Evolutionary conservation across 2,329 filamentous ascomycete species (phyloP).

Genomic region (Ploettnerulaceae sp.): DNA sequence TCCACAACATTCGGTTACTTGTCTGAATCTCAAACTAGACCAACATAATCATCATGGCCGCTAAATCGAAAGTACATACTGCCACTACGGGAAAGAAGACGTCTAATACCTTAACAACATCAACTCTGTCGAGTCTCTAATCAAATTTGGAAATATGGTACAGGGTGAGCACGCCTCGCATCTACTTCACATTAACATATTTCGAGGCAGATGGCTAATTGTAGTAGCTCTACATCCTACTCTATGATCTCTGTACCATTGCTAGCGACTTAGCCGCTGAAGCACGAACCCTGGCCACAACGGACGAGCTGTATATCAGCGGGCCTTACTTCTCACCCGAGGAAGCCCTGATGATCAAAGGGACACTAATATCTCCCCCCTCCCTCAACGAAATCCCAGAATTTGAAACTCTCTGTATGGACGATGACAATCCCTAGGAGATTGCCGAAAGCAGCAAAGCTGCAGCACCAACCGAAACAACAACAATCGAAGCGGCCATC

Average conservation of each 20-base stretch:
- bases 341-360: slow-evolving; percentile 23
- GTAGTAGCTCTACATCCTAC: slow-evolving; percentile 21
- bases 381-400: slow-evolving; percentile 14
- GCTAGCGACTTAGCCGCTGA: slow-evolving; percentile 17
- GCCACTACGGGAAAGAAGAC: too few relatives aligned
- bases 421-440: slow-evolving; percentile 8
- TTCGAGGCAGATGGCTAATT: too few relatives aligned
- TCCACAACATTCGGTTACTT: too few relatives aligned
- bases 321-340: slow-evolving; percentile 27
- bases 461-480: slow-evolving; percentile 11
- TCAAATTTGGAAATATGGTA: too few relatives aligned
- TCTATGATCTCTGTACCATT: slow-evolving; percentile 27
- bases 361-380: slow-evolving; percentile 13
- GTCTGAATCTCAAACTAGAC: too few relatives aligned
- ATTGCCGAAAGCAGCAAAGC: not conserved
- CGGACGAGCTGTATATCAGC: slow-evolving; percentile 31
- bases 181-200: too few relatives aligned
- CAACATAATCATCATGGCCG: too few relatives aligned
- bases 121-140: too few relatives aligned
- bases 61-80: too few relatives aligned
- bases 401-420: slow-evolving; percentile 7
- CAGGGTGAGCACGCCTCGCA: too few relatives aligned
- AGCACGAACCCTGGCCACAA: slow-evolving; percentile 20
- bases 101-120: too few relatives aligned
- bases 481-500: slow-evolving; percentile 26